Base-by-base conservation (phyloP, 2,329 filamentous ascomycete genomes). In the Clarireedia monteithiana region DNA sequence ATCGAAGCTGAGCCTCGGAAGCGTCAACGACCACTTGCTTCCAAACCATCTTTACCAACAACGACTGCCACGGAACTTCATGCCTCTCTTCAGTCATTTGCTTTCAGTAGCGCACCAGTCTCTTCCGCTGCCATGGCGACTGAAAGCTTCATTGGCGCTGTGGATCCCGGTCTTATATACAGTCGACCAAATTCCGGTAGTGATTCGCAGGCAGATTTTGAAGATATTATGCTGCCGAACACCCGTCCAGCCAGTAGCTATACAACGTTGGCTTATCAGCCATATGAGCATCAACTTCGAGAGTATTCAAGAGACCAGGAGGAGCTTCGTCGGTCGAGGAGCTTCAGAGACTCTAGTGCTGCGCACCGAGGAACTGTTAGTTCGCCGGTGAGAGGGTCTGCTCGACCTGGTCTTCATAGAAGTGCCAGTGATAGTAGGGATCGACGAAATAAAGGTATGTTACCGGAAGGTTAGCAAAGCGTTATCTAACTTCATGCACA, bases 101-200 rank as follows among this genome's bases (percentile, higher is more conserved):
- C 74, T 24, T 72, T 73, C 20, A 70, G 67, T 50, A 68, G 67
- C 44, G 62, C 70, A 6, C 69, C 72, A 24, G 66, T 69, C 40
- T 65, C 70, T 36, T 77, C 80, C 7, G 75, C 82, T 58, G 72
- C 77, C 0, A 84, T 83, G 61, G 71, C 74, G 24, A 72, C 78
- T 27, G 70, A 75, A 39, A 74, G 70, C 48, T 71, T 75, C 5
- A 71, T 68, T 27, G 73, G 73, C 6, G 77, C 74, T n/a, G 81
- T 85, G 5, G 74, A 85, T 61, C 82, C 82, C 1, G 82, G 79
- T 6, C 70, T 85, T 15, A 69, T 85, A 6, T 80, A 82, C 64
- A 79, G 77, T 59, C 74, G 75, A 65, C 59, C 57, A n/a, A 60
- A 59, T 50, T 56, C 55, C 24, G 48, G 59, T 2, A 62, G 50